Percentiles rank a stretch among this genome's conserved stretches.
phyloP scores from a whole-genome alignment of 441 rosid species.

The Geranium incanum region DNA sequence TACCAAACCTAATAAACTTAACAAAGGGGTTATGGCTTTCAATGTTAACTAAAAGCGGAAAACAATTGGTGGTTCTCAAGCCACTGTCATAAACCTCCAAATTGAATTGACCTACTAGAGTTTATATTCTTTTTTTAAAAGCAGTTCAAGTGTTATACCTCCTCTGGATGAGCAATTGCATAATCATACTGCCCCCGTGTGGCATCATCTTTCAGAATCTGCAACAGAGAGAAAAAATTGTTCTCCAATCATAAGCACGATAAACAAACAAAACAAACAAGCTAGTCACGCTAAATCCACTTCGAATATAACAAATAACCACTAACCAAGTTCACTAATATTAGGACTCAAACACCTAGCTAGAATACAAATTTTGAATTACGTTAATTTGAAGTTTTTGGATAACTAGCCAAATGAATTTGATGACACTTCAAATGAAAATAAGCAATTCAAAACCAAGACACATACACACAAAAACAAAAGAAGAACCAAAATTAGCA shows the following conservation, averaged over 20 bases:
- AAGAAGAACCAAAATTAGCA: neutral
- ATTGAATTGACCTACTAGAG: neutral
- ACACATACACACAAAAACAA: neutral
- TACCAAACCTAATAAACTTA: neutral
- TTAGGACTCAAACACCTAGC: neutral
- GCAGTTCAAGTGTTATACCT: constrained; percentile 36
- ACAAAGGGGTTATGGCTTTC: neutral
- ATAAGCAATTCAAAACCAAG: neutral
- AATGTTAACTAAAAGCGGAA: neutral
- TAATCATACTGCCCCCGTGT: constrained; percentile 85
- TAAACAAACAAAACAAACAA: neutral
- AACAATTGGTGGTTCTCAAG: neutral
- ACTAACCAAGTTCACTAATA: neutral
- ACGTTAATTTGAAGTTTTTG: neutral
- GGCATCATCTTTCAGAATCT: constrained; percentile 91
- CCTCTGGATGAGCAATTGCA: constrained; percentile 90
- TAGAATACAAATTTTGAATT: neutral
- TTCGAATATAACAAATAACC: neutral
- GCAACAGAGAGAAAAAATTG: constrained; percentile 11
- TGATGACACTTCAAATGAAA: neutral
- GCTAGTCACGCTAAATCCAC: neutral
- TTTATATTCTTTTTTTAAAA: neutral
- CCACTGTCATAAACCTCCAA: neutral
- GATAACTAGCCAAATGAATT: neutral
- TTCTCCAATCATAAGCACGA: neutral